phyloP scores from a whole-genome alignment of 768 basidiomycete genomes.

The Inosperma sp. region DNA sequence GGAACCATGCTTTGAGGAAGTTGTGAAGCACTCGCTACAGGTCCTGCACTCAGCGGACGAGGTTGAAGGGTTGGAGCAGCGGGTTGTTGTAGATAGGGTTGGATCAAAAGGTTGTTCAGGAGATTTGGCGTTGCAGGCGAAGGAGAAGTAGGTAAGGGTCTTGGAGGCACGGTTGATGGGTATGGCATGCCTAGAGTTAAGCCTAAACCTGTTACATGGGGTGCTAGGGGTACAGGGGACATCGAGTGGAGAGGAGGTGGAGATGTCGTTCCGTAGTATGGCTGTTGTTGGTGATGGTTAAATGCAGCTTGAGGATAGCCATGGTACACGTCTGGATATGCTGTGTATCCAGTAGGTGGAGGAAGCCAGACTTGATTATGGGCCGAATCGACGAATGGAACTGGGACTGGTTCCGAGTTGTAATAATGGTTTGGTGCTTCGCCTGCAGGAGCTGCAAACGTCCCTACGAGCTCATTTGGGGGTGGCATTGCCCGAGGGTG shows the following conservation, averaged over 20 bases:
- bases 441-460: not conserved
- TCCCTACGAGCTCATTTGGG: constrained; percentile 21
- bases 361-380: constrained; percentile 52
- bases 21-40: constrained; percentile 28
- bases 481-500: constrained; percentile 59
- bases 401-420: constrained; percentile 31
- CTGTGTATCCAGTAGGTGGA: constrained; percentile 12
- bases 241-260: constrained; percentile 32
- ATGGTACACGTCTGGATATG: not conserved
- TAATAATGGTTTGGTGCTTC: constrained; percentile 28
- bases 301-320: too few species aligned
- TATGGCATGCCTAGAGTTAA: not conserved
- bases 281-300: constrained; percentile 3
- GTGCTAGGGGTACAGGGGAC: constrained; percentile 18
- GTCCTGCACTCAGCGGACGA: constrained; percentile 52
- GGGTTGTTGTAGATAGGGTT: too few species aligned
- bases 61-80: constrained; percentile 8
- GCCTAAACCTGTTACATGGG: constrained; percentile 1
- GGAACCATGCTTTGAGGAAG: constrained; percentile 28
- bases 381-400: constrained; percentile 36
- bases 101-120: constrained; percentile 20
- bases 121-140: constrained; percentile 11
- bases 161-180: not conserved
- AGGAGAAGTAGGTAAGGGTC: constrained; percentile 7
- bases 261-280: too few species aligned